Evolutionary conservation across 1,284 basidiomycete species (phyloP).

Genomic region (Fomitopsis schrenkii): DNA sequence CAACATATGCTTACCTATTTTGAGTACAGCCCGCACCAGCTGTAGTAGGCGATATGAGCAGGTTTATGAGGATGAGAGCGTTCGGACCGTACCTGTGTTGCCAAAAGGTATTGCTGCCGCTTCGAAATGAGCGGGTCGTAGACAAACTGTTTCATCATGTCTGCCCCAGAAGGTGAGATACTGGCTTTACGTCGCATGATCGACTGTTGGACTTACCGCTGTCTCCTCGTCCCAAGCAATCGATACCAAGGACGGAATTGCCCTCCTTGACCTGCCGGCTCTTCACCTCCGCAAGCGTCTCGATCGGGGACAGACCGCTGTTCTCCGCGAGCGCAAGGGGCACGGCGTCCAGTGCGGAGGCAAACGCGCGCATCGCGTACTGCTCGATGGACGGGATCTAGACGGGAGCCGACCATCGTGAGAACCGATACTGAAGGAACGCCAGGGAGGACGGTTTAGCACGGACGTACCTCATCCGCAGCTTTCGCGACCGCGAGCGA

Average conservation of each 20-base stretch:
- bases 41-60: slow-evolving; percentile 17
- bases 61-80: not conserved
- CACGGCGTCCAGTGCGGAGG: slow-evolving; percentile 89
- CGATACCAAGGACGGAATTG: slow-evolving; percentile 87
- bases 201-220: slow-evolving; percentile 58
- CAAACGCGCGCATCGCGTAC: slow-evolving; percentile 98
- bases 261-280: slow-evolving; percentile 89
- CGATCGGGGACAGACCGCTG: slow-evolving; percentile 94
- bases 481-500: slow-evolving; percentile 91
- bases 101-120: slow-evolving; percentile 93
- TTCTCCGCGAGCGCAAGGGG: slow-evolving; percentile 97
- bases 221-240: slow-evolving; percentile 84
- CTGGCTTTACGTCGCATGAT: not conserved
- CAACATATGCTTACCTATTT: slow-evolving; percentile 51
- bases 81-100: slow-evolving; percentile 76
- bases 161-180: slow-evolving; percentile 35
- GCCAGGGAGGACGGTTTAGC: not conserved
- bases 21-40: slow-evolving; percentile 70
- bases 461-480: slow-evolving; percentile 76
- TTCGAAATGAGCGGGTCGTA: slow-evolving; percentile 98
- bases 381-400: slow-evolving; percentile 96
- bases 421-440: not conserved
- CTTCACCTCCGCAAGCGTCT: slow-evolving; percentile 94
- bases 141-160: slow-evolving; percentile 98
- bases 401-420: not conserved